Conservation (phyloP, 352 stramenopile species). For the Phytophthora colocasiae region DNA sequence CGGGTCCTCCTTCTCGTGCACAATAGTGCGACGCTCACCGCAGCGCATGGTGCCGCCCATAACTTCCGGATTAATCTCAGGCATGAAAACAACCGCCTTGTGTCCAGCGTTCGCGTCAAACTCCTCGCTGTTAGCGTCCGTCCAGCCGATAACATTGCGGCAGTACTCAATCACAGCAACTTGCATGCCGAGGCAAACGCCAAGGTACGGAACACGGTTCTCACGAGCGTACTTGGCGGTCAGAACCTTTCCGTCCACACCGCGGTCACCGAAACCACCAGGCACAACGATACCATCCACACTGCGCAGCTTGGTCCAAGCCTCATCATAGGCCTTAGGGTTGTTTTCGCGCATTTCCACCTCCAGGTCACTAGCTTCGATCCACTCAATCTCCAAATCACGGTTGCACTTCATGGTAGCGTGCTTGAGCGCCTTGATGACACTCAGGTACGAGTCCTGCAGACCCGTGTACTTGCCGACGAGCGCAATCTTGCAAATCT, state of each 20-base stretch:
- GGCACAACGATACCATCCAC: constrained; percentile 97
- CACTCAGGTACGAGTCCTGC: constrained; percentile 98
- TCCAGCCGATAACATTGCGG: constrained; percentile 94
- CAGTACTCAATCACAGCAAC: constrained; percentile 97
- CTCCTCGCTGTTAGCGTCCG: constrained; percentile 96
- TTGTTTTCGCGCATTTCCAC: constrained; percentile 75
- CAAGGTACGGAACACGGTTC: constrained; percentile 96
- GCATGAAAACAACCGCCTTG: constrained; percentile 99
- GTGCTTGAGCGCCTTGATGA: constrained; percentile 98
- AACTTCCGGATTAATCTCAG: constrained; percentile 97
- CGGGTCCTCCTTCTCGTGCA: constrained; percentile 88
- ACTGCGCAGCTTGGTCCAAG: constrained; percentile 94
- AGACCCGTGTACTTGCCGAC: constrained; percentile 99
- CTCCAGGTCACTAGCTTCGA: constrained; percentile 97
- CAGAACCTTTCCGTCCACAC: constrained; percentile 98
- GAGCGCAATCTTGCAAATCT: constrained; percentile 97
- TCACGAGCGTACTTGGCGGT: constrained; percentile 96
- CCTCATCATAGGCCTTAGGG: constrained; percentile 74
- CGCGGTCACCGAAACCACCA: constrained; percentile 98
- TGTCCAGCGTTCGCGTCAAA: constrained; percentile 90
- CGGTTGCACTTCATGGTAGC: constrained; percentile 94
- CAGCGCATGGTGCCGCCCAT: constrained; percentile 99
- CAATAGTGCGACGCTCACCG: constrained; percentile 95
- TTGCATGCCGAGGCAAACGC: constrained; percentile 98
- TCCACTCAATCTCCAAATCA: constrained; percentile 97